phyloP scores from a whole-genome alignment of 768 basidiomycete genomes.

The Scleroderma bovista region DNA sequence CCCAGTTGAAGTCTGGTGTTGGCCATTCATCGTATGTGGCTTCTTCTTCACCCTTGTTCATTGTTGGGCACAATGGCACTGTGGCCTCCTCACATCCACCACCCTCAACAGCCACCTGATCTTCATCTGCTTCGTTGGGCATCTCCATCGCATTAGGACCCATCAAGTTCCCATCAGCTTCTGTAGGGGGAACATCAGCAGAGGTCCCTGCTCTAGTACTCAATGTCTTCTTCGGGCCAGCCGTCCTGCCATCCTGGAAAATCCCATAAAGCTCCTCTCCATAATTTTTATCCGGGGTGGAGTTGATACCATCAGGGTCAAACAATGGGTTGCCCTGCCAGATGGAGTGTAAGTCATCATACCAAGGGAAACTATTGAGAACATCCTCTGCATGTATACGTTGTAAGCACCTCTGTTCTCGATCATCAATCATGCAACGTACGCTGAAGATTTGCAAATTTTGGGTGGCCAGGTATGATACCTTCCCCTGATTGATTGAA shows the following conservation, averaged over 20 bases:
- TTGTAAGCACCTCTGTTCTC: neutral
- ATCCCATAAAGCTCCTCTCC: neutral
- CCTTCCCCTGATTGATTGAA: too few relatives aligned
- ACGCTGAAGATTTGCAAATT: neutral
- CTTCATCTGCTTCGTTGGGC: too few relatives aligned
- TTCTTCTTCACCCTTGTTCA: neutral
- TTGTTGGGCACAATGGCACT: neutral
- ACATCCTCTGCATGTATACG: neutral
- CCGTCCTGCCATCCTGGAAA: neutral
- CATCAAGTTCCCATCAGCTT: too few relatives aligned
- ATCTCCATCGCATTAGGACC: too few relatives aligned
- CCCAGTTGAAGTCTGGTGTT: too few relatives aligned
- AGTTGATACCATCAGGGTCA: neutral
- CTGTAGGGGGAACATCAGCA: too few relatives aligned
- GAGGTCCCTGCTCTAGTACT: too few relatives aligned
- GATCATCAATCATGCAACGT: neutral
- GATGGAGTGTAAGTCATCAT: neutral
- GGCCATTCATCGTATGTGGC: too few relatives aligned
- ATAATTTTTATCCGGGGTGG: neutral
- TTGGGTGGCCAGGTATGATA: too few relatives aligned
- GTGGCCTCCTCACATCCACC: neutral
- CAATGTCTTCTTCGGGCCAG: too few relatives aligned
- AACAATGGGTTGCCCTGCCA: neutral
- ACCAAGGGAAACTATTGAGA: neutral
- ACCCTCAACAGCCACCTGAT: neutral